Percentiles rank a stretch among this genome's conserved stretches.
phyloP scores from a whole-genome alignment of 2,329 filamentous ascomycete species.

The Pseudocercospora fijiensis region DNA sequence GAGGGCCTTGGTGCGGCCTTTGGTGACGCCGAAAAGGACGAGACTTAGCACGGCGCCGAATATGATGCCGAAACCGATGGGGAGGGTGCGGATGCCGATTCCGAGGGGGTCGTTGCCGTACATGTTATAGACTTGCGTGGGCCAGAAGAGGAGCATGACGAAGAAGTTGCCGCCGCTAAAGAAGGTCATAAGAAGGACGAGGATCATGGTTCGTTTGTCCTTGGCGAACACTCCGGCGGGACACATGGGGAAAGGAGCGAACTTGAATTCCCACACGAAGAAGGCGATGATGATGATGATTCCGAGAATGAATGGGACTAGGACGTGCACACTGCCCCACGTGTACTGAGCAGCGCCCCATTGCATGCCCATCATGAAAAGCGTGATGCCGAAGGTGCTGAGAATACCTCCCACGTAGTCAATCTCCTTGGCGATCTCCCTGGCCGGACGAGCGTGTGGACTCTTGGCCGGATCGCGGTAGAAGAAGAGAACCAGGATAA shows the following conservation, averaged over 20 bases:
- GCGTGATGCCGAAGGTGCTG: constrained; percentile 51
- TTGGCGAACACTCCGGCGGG: constrained; percentile 35
- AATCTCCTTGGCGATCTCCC: constrained; percentile 48
- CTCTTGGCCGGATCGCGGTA: constrained; percentile 53
- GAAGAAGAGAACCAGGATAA: constrained; percentile 53
- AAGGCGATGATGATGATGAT: constrained; percentile 36
- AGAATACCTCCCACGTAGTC: constrained; percentile 56
- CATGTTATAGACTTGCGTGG: constrained; percentile 63
- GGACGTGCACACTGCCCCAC: constrained; percentile 32
- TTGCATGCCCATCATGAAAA: constrained; percentile 51
- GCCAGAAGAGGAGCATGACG: constrained; percentile 58
- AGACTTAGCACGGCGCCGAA: constrained; percentile 60
- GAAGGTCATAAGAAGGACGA: constrained; percentile 44
- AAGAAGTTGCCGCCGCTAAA: constrained; percentile 44
- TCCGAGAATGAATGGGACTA: constrained; percentile 39
- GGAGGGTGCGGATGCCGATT: constrained; percentile 64
- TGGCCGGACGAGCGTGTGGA: constrained; percentile 43
- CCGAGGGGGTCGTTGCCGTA: constrained; percentile 61
- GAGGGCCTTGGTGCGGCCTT: constrained; percentile 59
- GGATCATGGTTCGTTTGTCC: constrained; percentile 38
- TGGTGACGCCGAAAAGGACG: constrained; percentile 56
- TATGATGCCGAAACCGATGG: constrained; percentile 64
- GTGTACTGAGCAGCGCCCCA: constrained; percentile 31
- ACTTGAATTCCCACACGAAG: constrained; percentile 36
- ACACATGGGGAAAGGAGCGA: constrained; percentile 39